phyloP scores from a whole-genome alignment of 306 rosid genomes.

The Psophocarpus tetragonolobus region DNA sequence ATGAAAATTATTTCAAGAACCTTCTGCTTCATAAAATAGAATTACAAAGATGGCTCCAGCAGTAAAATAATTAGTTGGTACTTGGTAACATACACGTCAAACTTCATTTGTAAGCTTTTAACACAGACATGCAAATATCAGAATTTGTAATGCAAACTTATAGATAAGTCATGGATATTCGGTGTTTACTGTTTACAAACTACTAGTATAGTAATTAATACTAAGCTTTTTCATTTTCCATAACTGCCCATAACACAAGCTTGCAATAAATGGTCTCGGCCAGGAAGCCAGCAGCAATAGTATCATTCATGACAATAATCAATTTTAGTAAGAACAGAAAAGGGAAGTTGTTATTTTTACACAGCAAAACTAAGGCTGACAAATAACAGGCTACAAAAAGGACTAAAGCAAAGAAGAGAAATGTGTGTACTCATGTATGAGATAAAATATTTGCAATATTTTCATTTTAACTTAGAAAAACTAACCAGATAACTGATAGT shows the following conservation, averaged over 20 bases:
- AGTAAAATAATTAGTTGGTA: slow-evolving; percentile 10
- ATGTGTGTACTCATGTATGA: not conserved
- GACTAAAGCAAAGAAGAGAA: not conserved
- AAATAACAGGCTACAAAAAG: not conserved
- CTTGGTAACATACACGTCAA: not conserved
- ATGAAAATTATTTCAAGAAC: slow-evolving; percentile 16
- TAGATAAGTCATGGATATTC: not conserved
- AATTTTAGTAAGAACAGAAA: not conserved
- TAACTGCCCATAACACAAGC: not conserved
- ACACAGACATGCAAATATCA: not conserved
- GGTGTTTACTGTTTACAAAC: not conserved
- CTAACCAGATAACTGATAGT: not conserved
- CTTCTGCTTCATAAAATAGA: slow-evolving; percentile 16
- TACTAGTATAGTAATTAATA: not conserved
- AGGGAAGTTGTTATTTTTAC: not conserved
- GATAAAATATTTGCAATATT: not conserved
- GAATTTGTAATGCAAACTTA: not conserved
- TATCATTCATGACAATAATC: not conserved
- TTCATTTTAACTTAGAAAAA: not conserved
- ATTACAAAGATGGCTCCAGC: not conserved
- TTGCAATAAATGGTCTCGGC: not conserved
- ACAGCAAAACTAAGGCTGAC: not conserved
- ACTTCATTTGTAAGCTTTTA: not conserved
- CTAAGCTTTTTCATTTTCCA: not conserved
- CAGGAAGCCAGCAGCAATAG: not conserved